Percentiles rank a stretch among this genome's conserved stretches.
Evolutionary conservation across 73 alveolate species (phyloP).

Genomic region (Paramecium sonneborni): DNA sequence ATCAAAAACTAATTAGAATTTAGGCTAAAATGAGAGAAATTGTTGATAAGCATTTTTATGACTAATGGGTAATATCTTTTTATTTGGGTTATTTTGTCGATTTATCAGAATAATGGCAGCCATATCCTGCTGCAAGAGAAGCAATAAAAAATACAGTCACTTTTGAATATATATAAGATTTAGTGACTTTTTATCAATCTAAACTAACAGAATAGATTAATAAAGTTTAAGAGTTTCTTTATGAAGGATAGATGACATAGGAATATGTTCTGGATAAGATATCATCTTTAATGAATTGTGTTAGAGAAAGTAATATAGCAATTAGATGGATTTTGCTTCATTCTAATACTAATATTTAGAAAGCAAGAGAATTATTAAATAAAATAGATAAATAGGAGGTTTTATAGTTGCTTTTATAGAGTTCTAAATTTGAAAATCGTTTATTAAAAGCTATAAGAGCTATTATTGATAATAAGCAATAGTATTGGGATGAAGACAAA

Average conservation of each 20-base stretch:
- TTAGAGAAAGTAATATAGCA: constrained; percentile 92
- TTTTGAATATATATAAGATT: constrained; percentile 68
- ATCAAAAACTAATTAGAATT: background rate
- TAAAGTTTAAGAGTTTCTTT: constrained; percentile 24
- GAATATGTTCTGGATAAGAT: constrained; percentile 92
- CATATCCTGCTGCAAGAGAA: constrained; percentile 84
- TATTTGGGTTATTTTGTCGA: constrained; percentile 95
- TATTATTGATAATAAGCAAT: constrained; percentile 28
- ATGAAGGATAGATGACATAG: constrained; percentile 93
- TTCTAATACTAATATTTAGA: constrained; percentile 80
- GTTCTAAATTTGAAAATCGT: constrained; percentile 56
- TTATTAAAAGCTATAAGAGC: background rate
- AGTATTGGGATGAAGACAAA: constrained; percentile 64
- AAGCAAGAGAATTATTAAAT: constrained; percentile 74
- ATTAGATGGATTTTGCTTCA: constrained; percentile 95
- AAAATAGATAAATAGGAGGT: constrained; percentile 59
- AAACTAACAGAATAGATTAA: constrained; percentile 46
- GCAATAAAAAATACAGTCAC: constrained; percentile 83
- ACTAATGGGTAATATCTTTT: constrained; percentile 90
- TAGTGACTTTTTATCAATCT: constrained; percentile 69
- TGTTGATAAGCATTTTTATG: constrained; percentile 94
- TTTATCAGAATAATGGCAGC: constrained; percentile 90
- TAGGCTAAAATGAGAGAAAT: constrained; percentile 92
- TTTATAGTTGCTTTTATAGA: background rate
- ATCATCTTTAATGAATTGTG: constrained; percentile 79